Conservation (phyloP, 2,329 filamentous ascomycete species). For the Alternaria arborescens region DNA sequence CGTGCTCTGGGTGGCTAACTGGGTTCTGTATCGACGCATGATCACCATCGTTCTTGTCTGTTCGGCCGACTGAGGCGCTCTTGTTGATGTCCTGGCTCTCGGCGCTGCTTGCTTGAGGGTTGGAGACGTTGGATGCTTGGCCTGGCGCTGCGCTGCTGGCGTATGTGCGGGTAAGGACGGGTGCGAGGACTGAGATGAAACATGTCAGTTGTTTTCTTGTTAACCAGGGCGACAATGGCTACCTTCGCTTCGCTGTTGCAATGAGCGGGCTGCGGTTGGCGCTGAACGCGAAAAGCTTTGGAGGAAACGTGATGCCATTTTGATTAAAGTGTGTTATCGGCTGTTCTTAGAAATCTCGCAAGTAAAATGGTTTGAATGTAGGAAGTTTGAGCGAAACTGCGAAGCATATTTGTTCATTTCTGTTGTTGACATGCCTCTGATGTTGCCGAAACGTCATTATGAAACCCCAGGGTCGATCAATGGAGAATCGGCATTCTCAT, state of each 20-base stretch:
- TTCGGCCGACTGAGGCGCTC: slow-evolving; percentile 15
- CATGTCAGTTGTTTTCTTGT: neutral
- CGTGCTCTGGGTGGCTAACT: slow-evolving; percentile 20
- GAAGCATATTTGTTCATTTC: neutral
- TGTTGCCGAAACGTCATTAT: slow-evolving; percentile 14
- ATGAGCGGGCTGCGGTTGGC: neutral
- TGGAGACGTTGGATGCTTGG: slow-evolving; percentile 24
- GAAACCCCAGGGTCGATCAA: slow-evolving; percentile 1
- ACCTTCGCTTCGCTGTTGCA: slow-evolving; percentile 17
- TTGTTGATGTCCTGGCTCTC: slow-evolving; percentile 25
- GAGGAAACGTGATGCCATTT: slow-evolving; percentile 14
- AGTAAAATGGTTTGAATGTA: fast-evolving
- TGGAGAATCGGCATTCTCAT: neutral
- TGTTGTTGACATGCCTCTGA: slow-evolving; percentile 11
- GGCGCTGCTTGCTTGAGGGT: slow-evolving; percentile 18
- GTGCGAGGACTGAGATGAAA: neutral
- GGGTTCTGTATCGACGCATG: slow-evolving; percentile 20
- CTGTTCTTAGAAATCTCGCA: fast-evolving
- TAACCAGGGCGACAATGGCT: neutral
- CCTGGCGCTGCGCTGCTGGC: slow-evolving; percentile 14
- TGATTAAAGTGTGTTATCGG: neutral
- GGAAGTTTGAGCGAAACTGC: neutral
- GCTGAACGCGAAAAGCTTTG: slow-evolving; percentile 14
- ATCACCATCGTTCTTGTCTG: slow-evolving; percentile 14
- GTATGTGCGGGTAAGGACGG: slow-evolving; percentile 13